Evolutionary conservation across 768 basidiomycete species (phyloP).

Genomic region (Inosperma sp.): DNA sequence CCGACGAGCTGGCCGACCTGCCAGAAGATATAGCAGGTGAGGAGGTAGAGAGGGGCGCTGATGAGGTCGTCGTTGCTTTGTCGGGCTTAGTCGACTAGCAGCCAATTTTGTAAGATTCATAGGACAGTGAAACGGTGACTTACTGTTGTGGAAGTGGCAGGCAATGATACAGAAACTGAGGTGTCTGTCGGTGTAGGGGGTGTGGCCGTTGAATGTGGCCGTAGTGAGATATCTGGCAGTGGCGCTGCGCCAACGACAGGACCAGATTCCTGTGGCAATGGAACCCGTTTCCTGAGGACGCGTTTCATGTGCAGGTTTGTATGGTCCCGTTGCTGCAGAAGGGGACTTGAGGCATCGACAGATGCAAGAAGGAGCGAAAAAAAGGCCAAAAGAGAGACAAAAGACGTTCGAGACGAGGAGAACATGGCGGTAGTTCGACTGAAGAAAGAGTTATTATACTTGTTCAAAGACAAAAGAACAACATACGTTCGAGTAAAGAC

Average conservation of each 20-base stretch:
- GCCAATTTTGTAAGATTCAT: not conserved
- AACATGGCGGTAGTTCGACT: slow-evolving; percentile 41
- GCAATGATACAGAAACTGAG: too few relatives aligned
- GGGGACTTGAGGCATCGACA: slow-evolving; percentile 43
- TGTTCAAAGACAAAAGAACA: not conserved
- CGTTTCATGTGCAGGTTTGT: slow-evolving; percentile 47
- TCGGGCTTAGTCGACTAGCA: slow-evolving; percentile 2
- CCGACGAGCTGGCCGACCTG: slow-evolving; percentile 3
- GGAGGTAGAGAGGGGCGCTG: slow-evolving; percentile 8
- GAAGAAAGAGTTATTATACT: not conserved
- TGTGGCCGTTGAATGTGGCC: not conserved
- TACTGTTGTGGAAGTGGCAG: too few relatives aligned
- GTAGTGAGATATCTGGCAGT: slow-evolving; percentile 11
- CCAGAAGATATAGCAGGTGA: slow-evolving; percentile 10
- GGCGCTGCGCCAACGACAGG: slow-evolving; percentile 34
- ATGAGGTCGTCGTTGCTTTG: slow-evolving; percentile 11
- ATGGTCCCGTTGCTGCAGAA: slow-evolving; percentile 50
- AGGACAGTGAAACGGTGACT: slow-evolving; percentile 7
- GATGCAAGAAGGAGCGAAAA: slow-evolving; percentile 51
- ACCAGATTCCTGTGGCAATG: slow-evolving; percentile 22
- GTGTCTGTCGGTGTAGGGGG: slow-evolving; percentile 5
- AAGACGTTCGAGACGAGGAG: slow-evolving; percentile 39
- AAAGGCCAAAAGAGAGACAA: slow-evolving; percentile 62
- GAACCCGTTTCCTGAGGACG: slow-evolving; percentile 62
- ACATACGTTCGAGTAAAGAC: slow-evolving; percentile 16